Conservation (phyloP, 306 rosid genomes). For the Sindora glabra region DNA sequence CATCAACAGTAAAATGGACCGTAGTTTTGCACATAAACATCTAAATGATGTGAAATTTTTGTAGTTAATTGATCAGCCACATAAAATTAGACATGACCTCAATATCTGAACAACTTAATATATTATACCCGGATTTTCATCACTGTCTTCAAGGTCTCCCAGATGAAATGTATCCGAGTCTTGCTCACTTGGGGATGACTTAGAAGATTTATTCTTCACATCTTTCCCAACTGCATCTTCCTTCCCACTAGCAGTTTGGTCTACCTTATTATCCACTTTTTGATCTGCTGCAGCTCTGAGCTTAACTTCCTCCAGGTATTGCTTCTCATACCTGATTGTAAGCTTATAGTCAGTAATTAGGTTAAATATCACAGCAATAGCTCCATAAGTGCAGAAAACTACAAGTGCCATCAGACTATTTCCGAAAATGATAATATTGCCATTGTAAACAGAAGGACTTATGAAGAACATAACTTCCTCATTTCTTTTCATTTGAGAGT, state of each 20-base stretch:
- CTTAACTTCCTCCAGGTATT: slow-evolving; percentile 75
- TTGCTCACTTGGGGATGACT: slow-evolving; percentile 67
- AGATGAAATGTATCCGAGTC: slow-evolving; percentile 85
- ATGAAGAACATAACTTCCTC: background rate
- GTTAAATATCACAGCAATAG: background rate
- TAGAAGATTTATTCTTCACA: slow-evolving; percentile 46
- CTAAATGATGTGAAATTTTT: slow-evolving; percentile 7
- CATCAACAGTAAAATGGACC: too few relatives aligned
- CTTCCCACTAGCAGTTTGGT: slow-evolving; percentile 28
- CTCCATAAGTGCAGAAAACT: background rate
- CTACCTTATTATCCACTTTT: slow-evolving; percentile 29
- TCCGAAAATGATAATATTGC: background rate
- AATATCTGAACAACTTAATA: slow-evolving; percentile 6
- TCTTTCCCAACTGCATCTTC: slow-evolving; percentile 43
- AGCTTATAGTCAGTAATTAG: slow-evolving; percentile 9
- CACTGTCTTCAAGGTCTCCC: slow-evolving; percentile 97
- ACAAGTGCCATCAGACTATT: background rate
- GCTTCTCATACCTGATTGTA: slow-evolving; percentile 67
- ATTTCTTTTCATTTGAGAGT: background rate
- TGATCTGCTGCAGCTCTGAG: slow-evolving; percentile 59
- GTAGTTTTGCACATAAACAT: too few relatives aligned
- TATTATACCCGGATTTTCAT: slow-evolving; percentile 67
- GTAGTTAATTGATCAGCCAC: background rate
- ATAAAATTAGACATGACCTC: background rate
- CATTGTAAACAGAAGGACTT: too few relatives aligned